Conservation (phyloP, 129 eudicot species). For the Apium graveolens region DNA sequence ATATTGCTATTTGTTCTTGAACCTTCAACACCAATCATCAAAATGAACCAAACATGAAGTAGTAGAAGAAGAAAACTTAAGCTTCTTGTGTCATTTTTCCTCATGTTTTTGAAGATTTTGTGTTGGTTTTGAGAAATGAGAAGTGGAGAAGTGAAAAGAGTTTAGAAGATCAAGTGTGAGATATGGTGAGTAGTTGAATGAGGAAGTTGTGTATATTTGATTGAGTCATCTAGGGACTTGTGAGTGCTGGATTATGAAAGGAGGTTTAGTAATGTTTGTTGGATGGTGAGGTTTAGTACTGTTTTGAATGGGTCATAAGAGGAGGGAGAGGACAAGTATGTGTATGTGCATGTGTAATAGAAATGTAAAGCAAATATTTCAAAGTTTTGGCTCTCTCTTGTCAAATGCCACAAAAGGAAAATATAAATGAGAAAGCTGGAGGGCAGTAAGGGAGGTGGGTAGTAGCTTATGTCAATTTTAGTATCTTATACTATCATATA, state of each 20-base stretch:
- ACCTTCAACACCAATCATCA: constrained; percentile 20
- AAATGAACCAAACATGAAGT: constrained; percentile 3
- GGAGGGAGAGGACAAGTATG: neutral
- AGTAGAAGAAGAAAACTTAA: neutral
- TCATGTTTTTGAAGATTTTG: constrained; percentile 1
- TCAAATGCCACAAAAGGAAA: constrained; percentile 11
- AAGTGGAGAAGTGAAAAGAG: constrained; percentile 1
- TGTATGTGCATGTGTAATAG: too few species aligned
- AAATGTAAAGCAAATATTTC: neutral
- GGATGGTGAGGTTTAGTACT: neutral
- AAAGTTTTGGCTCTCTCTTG: neutral
- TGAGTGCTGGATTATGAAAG: neutral
- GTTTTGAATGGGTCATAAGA: constrained; percentile 14
- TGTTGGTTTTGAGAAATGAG: neutral
- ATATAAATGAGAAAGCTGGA: neutral
- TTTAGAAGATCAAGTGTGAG: neutral
- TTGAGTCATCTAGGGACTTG: neutral
- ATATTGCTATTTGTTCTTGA: constrained; percentile 34
- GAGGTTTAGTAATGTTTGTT: neutral
- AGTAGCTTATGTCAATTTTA: constrained; percentile 7
- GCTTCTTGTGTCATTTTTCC: neutral
- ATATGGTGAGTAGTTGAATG: neutral
- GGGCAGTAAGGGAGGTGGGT: neutral
- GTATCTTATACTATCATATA: neutral
- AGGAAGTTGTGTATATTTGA: neutral